These are phyloP conservation scores for Quercus cerris DNA, from an alignment of 306 rosid species.

Conservation along the genomic window DNA sequence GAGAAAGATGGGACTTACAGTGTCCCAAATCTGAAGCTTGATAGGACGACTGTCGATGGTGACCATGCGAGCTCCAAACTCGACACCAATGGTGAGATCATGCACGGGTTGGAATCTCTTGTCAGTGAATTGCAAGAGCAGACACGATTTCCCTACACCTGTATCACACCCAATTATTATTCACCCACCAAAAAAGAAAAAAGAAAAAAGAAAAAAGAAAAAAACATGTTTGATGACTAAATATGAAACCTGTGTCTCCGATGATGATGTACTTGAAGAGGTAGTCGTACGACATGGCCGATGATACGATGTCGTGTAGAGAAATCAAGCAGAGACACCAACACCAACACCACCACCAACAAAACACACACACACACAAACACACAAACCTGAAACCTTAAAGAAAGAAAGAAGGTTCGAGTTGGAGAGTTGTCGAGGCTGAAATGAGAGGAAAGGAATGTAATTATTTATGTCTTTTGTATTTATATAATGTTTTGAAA, in stretches of 20 bases:
- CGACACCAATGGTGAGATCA: conserved; percentile 97
- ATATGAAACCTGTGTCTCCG: conserved; percentile 81
- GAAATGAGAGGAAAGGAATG: too few relatives aligned
- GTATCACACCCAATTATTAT: conserved; percentile 17
- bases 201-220: neutral
- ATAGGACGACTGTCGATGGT: conserved; percentile 73
- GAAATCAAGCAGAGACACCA: too few relatives aligned
- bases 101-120: conserved; percentile 97
- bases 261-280: conserved; percentile 98
- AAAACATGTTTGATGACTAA: conserved; percentile 21
- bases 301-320: conserved; percentile 19
- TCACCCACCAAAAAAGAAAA: neutral
- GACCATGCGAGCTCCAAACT: conserved; percentile 97
- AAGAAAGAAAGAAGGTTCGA: too few relatives aligned
- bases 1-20: conserved; percentile 40
- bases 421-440: too few relatives aligned
- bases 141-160: conserved; percentile 97
- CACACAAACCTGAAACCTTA: too few relatives aligned
- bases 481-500: neutral
- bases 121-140: conserved; percentile 93
- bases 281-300: conserved; percentile 83
- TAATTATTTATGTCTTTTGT: too few relatives aligned
- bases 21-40: conserved; percentile 99
- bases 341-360: too few relatives aligned
- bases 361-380: too few relatives aligned